These are phyloP conservation scores for Volutella citrinella DNA, from an alignment of 2,329 filamentous ascomycete genomes.

Conservation along the genomic window DNA sequence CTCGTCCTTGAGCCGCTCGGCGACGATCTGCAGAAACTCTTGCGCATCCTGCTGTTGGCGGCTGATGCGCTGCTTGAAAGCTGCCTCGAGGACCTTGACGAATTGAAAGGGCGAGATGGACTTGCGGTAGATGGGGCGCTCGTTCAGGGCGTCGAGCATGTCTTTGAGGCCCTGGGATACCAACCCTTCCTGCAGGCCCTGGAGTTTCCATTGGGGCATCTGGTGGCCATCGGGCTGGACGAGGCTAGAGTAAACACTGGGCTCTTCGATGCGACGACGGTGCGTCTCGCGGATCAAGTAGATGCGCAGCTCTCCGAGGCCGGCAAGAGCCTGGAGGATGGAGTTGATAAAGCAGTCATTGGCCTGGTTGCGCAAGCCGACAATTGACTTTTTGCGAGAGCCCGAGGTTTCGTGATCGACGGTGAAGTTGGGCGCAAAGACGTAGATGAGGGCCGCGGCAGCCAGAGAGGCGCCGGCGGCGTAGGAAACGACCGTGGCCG, in stretches of 20 bases:
- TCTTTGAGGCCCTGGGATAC: conserved; percentile 89
- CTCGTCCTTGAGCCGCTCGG: conserved; percentile 89
- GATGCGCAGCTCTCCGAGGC: conserved; percentile 80
- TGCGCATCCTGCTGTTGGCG: conserved; percentile 96
- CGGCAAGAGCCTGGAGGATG: conserved; percentile 87
- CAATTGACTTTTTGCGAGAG: conserved; percentile 77
- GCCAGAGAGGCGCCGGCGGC: conserved; percentile 93
- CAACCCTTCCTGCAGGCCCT: conserved; percentile 72
- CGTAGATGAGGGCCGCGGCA: conserved; percentile 91
- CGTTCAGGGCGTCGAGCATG: conserved; percentile 88
- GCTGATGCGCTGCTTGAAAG: conserved; percentile 88
- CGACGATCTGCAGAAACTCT: conserved; percentile 92
- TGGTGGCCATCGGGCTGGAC: conserved; percentile 45
- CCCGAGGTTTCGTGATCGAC: conserved; percentile 75
- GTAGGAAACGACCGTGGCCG: conserved; percentile 66
- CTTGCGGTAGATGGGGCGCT: conserved; percentile 90
- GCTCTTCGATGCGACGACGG: conserved; percentile 74
- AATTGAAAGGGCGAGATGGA: conserved; percentile 87
- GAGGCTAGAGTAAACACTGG: conserved; percentile 68
- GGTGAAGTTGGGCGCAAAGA: conserved; percentile 96
- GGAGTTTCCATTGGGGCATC: conserved; percentile 58
- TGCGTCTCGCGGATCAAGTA: conserved; percentile 93
- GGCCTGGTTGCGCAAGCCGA: conserved; percentile 84
- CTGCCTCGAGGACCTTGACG: conserved; percentile 76
- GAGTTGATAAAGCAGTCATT: conserved; percentile 99